Conservation (phyloP, 352 stramenopile species). For the Phytopythium helicoides region DNA sequence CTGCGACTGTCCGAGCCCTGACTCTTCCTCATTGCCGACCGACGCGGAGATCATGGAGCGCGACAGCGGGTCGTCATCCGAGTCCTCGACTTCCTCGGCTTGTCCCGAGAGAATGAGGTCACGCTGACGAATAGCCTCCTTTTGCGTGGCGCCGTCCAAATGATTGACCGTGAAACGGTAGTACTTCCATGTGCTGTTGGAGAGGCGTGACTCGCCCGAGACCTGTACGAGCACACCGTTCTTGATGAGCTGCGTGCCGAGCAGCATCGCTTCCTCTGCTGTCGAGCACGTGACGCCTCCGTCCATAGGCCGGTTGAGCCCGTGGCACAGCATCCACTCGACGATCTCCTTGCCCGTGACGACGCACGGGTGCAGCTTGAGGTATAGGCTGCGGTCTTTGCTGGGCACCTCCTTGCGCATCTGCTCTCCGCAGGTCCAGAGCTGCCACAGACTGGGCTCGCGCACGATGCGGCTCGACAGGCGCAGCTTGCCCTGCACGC, state of each 20-base stretch:
- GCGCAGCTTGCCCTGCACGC: constrained; percentile 76
- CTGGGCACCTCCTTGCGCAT: constrained; percentile 73
- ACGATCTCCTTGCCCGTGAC: constrained; percentile 78
- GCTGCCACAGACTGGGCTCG: constrained; percentile 79
- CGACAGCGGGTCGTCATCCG: constrained; percentile 59
- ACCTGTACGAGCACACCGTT: constrained; percentile 72
- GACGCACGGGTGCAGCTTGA: constrained; percentile 77
- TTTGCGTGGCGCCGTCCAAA: constrained; percentile 46
- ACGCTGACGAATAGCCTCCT: constrained; percentile 50
- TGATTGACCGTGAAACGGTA: constrained; percentile 86
- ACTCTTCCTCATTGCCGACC: constrained; percentile 62
- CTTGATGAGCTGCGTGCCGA: constrained; percentile 68
- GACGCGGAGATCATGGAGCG: constrained; percentile 55
- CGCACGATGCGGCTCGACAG: constrained; percentile 83
- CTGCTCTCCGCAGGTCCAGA: constrained; percentile 83
- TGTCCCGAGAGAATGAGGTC: constrained; percentile 70
- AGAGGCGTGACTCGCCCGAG: constrained; percentile 66
- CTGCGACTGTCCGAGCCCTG: constrained; percentile 27
- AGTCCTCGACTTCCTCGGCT: constrained; percentile 74
- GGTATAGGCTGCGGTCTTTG: constrained; percentile 78
- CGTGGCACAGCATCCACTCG: constrained; percentile 88
- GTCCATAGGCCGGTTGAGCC: constrained; percentile 79
- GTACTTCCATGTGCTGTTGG: constrained; percentile 86
- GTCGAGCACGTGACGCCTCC: constrained; percentile 85
- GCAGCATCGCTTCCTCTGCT: constrained; percentile 73